Base-by-base conservation (phyloP, 805 yeast genomes). In the Candida caryicola region DNA sequence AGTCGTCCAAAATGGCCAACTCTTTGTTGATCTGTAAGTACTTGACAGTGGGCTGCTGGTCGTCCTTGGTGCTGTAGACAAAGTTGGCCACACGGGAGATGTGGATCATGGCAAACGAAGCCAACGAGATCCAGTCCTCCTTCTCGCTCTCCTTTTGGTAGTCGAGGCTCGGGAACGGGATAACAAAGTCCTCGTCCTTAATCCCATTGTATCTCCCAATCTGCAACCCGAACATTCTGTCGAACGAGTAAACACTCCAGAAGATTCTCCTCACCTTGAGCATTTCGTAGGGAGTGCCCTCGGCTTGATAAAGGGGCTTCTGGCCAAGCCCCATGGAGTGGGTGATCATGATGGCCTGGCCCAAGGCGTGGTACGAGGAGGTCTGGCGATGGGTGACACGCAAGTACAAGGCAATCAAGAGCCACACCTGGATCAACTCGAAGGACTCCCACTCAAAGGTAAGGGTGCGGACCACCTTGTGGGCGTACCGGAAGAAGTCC, bases 171-270 rank as follows among this genome's bases (percentile, higher is more conserved):
- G 71, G 77, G 42, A 49, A 64, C 2, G 39, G 48, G 3, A 66
- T 49, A n/a, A 55, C 51, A 16, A 69, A 54, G 35, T 71, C 75
- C 10, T 54, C 55, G 16, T 64, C 71, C 13, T 52, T 44, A 23
- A 61, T 55, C 21, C 59, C 63, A 52, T 58, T 60, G 33, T 62
- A 59, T 31, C 77, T 57, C 1, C 83, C 85, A 27, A 69, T 64
- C 41, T 77, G 82, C 29, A 77, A 57, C 4, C 76, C 76, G 42
- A 76, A 54, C 12, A 77, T 42, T 42, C 79, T 63, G 47, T 80
- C 86, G 59, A 75, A 60, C 1, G 76, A 66, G 47, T 71, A 80
- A 4, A 73, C 74, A 15, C 70, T 45, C 79, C 81, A 79, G 50
- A 75, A 80, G 1, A 79, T 67, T 34, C 82, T 60, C 46, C 62